Conservation (phyloP, 345 rosid genomes). For the Salix koriyanagi region DNA sequence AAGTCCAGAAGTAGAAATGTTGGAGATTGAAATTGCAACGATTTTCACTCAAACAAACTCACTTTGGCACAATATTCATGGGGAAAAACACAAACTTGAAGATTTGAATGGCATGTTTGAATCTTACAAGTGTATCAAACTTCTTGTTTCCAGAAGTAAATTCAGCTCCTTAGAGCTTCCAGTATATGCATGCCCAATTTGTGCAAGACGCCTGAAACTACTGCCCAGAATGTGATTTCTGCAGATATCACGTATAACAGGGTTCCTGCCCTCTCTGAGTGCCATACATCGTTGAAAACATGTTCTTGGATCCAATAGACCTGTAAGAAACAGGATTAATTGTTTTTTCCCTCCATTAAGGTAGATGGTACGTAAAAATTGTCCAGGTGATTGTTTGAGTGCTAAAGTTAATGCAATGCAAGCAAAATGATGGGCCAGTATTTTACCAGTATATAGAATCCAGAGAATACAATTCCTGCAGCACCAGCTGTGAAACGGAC, state of each 20-base stretch:
- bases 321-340: conserved; percentile 16
- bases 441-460: conserved; percentile 50
- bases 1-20: too few relatives aligned
- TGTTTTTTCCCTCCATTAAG: neutral
- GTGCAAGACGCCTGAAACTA: conserved; percentile 49
- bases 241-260: conserved; percentile 54
- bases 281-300: conserved; percentile 49
- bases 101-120: too few relatives aligned
- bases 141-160: neutral
- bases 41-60: too few relatives aligned
- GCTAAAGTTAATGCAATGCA: neutral
- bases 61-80: too few relatives aligned
- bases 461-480: conserved; percentile 58
- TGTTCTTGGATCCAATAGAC: conserved; percentile 56
- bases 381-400: neutral
- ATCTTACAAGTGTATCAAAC: neutral
- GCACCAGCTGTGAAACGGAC: conserved; percentile 63
- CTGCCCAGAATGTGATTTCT: conserved; percentile 55
- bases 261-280: conserved; percentile 48
- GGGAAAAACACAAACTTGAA: too few relatives aligned
- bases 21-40: too few relatives aligned
- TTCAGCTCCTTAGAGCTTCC: conserved; percentile 47
- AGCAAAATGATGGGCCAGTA: neutral
- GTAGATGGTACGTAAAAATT: neutral
- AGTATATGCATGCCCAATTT: conserved; percentile 48